Evolutionary conservation across 768 basidiomycete genomes (phyloP).

Genomic region (Royoungia palumana): DNA sequence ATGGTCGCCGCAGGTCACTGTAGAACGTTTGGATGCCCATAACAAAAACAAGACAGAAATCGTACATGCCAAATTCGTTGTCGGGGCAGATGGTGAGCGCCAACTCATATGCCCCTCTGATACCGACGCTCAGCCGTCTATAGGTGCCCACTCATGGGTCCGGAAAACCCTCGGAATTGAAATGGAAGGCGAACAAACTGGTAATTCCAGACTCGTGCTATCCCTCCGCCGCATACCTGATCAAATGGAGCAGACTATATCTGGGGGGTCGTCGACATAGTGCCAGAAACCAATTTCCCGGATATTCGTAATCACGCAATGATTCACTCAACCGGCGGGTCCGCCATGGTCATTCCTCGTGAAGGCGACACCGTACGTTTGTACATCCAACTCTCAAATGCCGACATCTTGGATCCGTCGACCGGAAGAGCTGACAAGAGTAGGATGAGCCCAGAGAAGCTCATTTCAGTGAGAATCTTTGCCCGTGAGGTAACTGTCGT

Average conservation of each 20-base stretch:
- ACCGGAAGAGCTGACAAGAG: conserved; percentile 54
- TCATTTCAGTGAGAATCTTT: conserved; percentile 45
- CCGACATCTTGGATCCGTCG: conserved; percentile 40
- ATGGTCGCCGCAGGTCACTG: conserved; percentile 18
- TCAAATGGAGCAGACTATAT: conserved; percentile 50
- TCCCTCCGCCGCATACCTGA: background rate
- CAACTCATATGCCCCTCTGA: background rate
- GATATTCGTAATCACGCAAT: conserved; percentile 64
- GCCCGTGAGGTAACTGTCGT: background rate
- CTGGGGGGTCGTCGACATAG: conserved; percentile 81
- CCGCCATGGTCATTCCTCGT: conserved; percentile 73
- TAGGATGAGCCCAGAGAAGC: conserved; percentile 45
- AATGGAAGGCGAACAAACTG: conserved; percentile 48
- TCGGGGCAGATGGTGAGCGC: conserved; percentile 34
- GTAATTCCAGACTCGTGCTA: conserved; percentile 15
- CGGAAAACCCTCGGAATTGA: conserved; percentile 41
- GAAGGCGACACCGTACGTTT: conserved; percentile 65
- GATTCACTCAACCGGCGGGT: conserved; percentile 67
- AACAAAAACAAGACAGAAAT: conserved; percentile 31
- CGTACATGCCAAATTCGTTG: conserved; percentile 34
- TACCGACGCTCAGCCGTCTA: background rate
- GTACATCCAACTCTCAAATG: conserved; percentile 64
- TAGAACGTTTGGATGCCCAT: conserved; percentile 22
- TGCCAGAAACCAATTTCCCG: conserved; percentile 70
- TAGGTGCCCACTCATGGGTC: conserved; percentile 48